Evolutionary conservation across 2,329 filamentous ascomycete genomes (phyloP), one percentile per base, ranked within the genome.

Genomic region (Herpotrichia juniperi): DNA sequence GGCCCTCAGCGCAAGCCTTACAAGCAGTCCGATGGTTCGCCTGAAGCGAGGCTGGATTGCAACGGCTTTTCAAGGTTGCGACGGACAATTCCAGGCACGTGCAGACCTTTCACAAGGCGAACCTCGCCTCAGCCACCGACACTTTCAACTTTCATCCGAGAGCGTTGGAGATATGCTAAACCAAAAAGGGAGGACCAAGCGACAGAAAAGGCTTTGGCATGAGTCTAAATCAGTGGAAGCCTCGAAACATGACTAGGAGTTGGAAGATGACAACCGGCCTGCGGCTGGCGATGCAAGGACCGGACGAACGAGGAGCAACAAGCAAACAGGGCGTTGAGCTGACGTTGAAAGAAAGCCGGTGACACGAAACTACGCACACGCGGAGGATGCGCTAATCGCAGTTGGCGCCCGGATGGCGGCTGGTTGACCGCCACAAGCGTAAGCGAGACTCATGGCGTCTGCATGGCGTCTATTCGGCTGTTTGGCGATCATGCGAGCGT

Each of bases 261-360:
- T 12, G 26, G 12, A 28, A 28, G 26, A 12, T 12, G 26, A 28
- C 12, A 7, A 7, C 12, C 26, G 26, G 26, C 26, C 26, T n/a
- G n/a, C n/a, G n/a, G n/a, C n/a, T n/a, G n/a, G n/a, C n/a, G n/a
- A n/a, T n/a, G n/a, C n/a, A n/a, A 28, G 26, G 26, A 28, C 7
- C 12, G 26, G 7, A 12, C 26, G 12, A 6, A 28, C 12, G 26
- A 12, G 7, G 26, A 28, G 26, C 26, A 28, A 28, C 7, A 28
- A 12, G 26, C 26, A 12, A 28, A 6, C 26, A 12, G 7, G 26
- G 7, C 12, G 22, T 43, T 35, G 43, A 39, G 50, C 53, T 50
- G 57, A 59, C 54, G 57, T 59, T 57, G 45, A 44, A 57, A 57
- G 55, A 57, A 44, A 54, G 51, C 40, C 50, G 7, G 53, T 54